These are phyloP conservation scores for Ophiocordyceps camponoti-leonardi DNA, from an alignment of 2,329 filamentous ascomycete species.

Conservation along the genomic window DNA sequence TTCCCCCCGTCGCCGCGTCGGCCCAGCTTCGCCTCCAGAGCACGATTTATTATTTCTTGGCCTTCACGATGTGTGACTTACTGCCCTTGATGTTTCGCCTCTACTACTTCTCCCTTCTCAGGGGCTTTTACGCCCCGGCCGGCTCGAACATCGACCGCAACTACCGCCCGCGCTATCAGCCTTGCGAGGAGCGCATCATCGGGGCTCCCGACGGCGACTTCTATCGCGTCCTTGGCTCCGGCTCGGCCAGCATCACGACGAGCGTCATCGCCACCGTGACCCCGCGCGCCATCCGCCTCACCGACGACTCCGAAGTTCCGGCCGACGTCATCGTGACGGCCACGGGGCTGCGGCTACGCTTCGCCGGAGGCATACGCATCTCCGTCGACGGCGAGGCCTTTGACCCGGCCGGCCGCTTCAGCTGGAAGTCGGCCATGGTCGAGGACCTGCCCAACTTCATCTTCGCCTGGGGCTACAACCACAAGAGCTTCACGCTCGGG, in stretches of 20 bases:
- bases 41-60: slow-evolving; percentile 22
- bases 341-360: slow-evolving; percentile 39
- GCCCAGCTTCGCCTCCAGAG: slow-evolving; percentile 30
- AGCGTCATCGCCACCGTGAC: slow-evolving; percentile 28
- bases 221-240: slow-evolving; percentile 19
- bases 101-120: slow-evolving; percentile 23
- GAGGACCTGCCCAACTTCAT: slow-evolving; percentile 43
- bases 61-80: slow-evolving; percentile 27
- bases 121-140: slow-evolving; percentile 25
- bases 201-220: slow-evolving; percentile 30
- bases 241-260: slow-evolving; percentile 24
- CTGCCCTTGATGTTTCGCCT: slow-evolving; percentile 27
- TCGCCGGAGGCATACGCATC: slow-evolving; percentile 35
- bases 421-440: slow-evolving; percentile 45
- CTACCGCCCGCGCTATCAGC: slow-evolving; percentile 36
- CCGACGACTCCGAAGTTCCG: slow-evolving; percentile 24
- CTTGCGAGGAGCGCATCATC: slow-evolving; percentile 55
- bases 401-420: slow-evolving; percentile 24
- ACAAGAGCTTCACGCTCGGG: slow-evolving; percentile 45
- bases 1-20: slow-evolving; percentile 21
- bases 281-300: slow-evolving; percentile 22
- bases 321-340: slow-evolving; percentile 49
- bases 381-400: slow-evolving; percentile 30
- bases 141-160: slow-evolving; percentile 32
- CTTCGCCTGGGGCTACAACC: slow-evolving; percentile 41